These are phyloP conservation scores for Mortierella sp. DNA, from an alignment of 371 early-diverging fungal genomes.

Conservation along the genomic window DNA sequence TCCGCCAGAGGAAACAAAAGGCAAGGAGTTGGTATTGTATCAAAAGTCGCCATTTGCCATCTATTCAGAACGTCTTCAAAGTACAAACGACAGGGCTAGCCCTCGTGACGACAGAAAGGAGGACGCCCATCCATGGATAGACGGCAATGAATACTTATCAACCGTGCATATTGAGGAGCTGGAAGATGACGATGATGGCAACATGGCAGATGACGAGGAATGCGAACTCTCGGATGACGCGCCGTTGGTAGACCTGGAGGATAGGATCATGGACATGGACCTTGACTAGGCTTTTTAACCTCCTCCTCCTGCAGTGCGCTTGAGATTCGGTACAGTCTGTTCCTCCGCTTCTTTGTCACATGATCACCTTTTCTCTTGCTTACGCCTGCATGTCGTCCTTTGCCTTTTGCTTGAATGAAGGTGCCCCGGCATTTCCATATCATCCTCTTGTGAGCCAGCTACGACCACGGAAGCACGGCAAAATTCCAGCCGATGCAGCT, in stretches of 20 bases:
- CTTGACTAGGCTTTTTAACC: constrained; percentile 16
- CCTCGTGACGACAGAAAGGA: neutral
- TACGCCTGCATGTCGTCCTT: neutral
- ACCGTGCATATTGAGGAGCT: constrained; percentile 20
- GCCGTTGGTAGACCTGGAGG: constrained; percentile 23
- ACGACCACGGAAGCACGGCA: neutral
- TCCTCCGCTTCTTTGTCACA: neutral
- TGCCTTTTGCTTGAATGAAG: neutral
- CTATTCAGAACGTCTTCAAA: neutral
- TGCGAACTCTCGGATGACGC: constrained; percentile 16
- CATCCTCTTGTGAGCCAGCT: no score
- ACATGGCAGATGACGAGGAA: constrained; percentile 28
- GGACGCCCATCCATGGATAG: neutral
- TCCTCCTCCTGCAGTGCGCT: neutral
- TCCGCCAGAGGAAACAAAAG: constrained; percentile 3
- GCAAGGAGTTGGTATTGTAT: constrained; percentile 36
- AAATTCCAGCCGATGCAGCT: neutral
- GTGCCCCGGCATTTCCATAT: no score
- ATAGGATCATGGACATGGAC: constrained; percentile 49
- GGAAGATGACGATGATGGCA: constrained; percentile 28
- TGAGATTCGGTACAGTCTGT: neutral
- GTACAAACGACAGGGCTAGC: neutral
- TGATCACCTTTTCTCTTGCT: neutral
- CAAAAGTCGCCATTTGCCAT: constrained; percentile 1
- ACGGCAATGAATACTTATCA: neutral